Evolutionary conservation across 139 green algal genomes (phyloP).

Genomic region (Auxenochlorella pyrenoidosa): DNA sequence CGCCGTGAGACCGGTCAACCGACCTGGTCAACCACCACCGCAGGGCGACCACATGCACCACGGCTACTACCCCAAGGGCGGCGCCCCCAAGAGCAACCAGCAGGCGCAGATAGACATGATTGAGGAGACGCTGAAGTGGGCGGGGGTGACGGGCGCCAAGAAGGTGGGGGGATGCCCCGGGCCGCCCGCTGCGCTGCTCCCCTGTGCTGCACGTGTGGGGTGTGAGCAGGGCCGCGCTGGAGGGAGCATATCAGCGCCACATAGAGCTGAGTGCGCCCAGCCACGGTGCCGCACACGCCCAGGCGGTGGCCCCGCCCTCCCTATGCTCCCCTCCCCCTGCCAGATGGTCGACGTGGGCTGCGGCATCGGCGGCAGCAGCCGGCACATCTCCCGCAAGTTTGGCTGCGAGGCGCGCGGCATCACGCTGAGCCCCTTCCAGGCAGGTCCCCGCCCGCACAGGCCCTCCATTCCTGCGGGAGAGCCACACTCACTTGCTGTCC

Average conservation of each 20-base stretch:
- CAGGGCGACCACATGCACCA: conserved; percentile 97
- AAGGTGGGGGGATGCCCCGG: conserved; percentile 41
- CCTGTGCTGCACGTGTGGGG: too few relatives aligned
- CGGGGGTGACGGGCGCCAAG: conserved; percentile 61
- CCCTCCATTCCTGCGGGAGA: too few relatives aligned
- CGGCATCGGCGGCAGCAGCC: conserved; percentile 92
- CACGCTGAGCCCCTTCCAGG: conserved; percentile 90
- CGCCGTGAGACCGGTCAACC: too few relatives aligned
- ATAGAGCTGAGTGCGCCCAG: background rate
- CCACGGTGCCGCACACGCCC: background rate
- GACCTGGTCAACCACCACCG: background rate
- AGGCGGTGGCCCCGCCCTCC: background rate
- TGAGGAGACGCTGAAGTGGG: conserved; percentile 86
- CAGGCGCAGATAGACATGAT: conserved; percentile 98
- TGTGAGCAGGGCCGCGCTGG: too few relatives aligned
- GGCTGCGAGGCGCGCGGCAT: conserved; percentile 77
- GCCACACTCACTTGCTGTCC: too few relatives aligned
- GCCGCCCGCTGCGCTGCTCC: too few relatives aligned
- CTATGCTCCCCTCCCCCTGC: background rate
- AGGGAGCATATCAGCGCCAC: too few relatives aligned
- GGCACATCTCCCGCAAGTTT: conserved; percentile 87
- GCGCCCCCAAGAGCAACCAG: conserved; percentile 68
- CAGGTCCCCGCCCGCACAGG: background rate
- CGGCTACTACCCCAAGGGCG: conserved; percentile 86
- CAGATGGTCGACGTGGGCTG: conserved; percentile 97